phyloP scores from a whole-genome alignment of 345 rosid species.

The Lagerstroemia speciosa region DNA sequence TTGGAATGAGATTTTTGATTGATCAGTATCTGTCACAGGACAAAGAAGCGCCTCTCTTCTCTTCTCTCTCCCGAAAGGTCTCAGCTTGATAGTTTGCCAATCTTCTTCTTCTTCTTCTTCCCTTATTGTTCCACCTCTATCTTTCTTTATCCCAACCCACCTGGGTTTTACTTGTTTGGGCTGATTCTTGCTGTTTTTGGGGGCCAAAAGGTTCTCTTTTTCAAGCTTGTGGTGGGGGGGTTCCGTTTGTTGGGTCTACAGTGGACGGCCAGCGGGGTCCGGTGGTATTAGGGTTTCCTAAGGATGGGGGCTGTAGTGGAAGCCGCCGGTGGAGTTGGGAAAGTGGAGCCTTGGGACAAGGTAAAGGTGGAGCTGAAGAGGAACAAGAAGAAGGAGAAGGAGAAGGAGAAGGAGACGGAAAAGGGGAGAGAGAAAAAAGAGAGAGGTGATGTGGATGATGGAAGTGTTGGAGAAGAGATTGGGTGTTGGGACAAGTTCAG shows the following conservation, averaged over 20 bases:
- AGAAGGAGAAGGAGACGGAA: slow-evolving; percentile 10
- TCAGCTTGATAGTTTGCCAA: not conserved
- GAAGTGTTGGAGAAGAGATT: slow-evolving; percentile 23
- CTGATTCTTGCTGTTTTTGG: not conserved
- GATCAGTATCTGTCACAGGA: slow-evolving; percentile 7
- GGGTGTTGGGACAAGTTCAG: slow-evolving; percentile 61
- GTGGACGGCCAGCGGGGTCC: not conserved
- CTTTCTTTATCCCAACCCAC: not conserved
- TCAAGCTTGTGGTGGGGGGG: slow-evolving; percentile 1
- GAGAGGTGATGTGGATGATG: slow-evolving; percentile 14
- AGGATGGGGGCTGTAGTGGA: slow-evolving; percentile 5
- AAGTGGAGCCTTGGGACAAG: slow-evolving; percentile 2
- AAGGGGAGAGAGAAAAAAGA: slow-evolving; percentile 31
- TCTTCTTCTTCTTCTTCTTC: not conserved
- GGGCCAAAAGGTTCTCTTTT: not conserved
- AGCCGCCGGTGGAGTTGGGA: slow-evolving; percentile 4
- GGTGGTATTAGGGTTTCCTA: not conserved
- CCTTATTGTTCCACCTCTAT: not conserved
- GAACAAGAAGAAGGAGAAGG: slow-evolving; percentile 14
- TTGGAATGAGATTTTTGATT: slow-evolving; percentile 10
- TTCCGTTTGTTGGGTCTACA: not conserved
- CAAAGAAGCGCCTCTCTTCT: slow-evolving; percentile 5
- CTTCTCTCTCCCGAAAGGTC: not conserved
- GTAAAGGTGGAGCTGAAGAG: slow-evolving; percentile 17
- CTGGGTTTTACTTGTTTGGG: not conserved